A percentile compares a stretch with the other conserved stretches of the same genome.
phyloP scores from a whole-genome alignment of 2,329 filamentous ascomycete species.

The Colletotrichum tofieldiae region DNA sequence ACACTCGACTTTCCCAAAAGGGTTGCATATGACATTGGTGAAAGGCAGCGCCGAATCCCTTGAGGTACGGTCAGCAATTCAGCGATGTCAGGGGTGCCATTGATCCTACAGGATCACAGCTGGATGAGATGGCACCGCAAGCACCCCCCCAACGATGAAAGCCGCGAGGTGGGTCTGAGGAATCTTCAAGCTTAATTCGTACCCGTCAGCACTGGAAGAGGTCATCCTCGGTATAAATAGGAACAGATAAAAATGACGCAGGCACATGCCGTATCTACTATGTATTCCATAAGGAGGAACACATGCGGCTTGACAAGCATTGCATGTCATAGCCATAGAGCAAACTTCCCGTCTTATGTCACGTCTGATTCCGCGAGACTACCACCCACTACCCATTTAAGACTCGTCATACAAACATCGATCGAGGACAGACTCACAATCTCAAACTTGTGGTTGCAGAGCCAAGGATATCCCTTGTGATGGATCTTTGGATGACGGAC shows the following conservation, averaged over 20 bases:
- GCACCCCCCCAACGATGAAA: no score
- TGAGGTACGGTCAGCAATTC: not conserved
- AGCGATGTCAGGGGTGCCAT: not conserved
- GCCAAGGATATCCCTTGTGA: not conserved
- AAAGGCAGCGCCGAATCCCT: not conserved
- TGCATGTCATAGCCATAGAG: not conserved
- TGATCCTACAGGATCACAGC: not conserved
- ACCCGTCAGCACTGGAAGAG: not conserved
- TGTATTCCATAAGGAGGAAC: not conserved
- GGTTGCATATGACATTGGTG: not conserved
- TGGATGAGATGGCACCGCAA: not conserved
- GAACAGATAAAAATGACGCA: not conserved
- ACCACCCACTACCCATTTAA: slow-evolving; percentile 19
- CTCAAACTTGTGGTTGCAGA: not conserved
- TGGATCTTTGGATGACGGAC: not conserved
- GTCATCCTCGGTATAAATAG: not conserved
- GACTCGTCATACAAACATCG: slow-evolving; percentile 22
- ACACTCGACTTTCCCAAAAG: not conserved
- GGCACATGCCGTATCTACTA: not conserved
- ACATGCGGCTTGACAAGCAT: not conserved
- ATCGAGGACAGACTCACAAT: slow-evolving; percentile 19
- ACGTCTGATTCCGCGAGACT: not conserved
- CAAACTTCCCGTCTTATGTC: not conserved
- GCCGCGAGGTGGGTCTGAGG: no score
- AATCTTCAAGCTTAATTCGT: not conserved